A percentile compares a stretch with the other conserved stretches of the same genome.
These are phyloP conservation scores for Myrica gale DNA, from an alignment of 306 rosid genomes.

Conservation along the genomic window DNA sequence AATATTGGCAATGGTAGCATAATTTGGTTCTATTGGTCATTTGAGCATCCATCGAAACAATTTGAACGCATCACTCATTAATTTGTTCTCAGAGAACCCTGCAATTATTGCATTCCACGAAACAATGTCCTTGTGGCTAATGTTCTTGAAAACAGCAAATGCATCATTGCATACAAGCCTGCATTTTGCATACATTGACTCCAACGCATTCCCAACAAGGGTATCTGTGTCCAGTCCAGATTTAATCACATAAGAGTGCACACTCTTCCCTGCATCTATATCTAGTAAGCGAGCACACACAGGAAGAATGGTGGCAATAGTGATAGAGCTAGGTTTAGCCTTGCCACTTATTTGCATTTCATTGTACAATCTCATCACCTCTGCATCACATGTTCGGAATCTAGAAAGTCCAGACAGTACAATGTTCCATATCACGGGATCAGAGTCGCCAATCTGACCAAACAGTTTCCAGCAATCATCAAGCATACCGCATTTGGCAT, in stretches of 20 bases:
- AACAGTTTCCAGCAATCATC: slow-evolving; percentile 61
- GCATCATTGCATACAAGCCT: slow-evolving; percentile 54
- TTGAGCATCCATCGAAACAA: slow-evolving; percentile 60
- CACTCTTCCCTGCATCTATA: slow-evolving; percentile 46
- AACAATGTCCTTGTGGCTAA: slow-evolving; percentile 65
- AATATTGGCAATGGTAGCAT: slow-evolving; percentile 64
- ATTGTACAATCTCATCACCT: slow-evolving; percentile 55
- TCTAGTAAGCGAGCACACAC: slow-evolving; percentile 63
- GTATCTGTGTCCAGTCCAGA: slow-evolving; percentile 63
- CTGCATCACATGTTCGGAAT: slow-evolving; percentile 38
- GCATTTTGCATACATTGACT: slow-evolving; percentile 80
- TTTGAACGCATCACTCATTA: slow-evolving; percentile 43
- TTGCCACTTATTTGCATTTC: slow-evolving; percentile 52
- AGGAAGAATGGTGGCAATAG: slow-evolving; percentile 66
- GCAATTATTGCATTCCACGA: slow-evolving; percentile 91
- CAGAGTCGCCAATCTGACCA: slow-evolving; percentile 45
- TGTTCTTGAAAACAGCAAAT: slow-evolving; percentile 53
- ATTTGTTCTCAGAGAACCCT: slow-evolving; percentile 65
- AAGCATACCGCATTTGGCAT: slow-evolving; percentile 67
- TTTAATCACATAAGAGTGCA: slow-evolving; percentile 66
- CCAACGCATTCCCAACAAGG: slow-evolving; percentile 67
- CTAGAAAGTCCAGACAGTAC: slow-evolving; percentile 68
- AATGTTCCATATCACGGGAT: slow-evolving; percentile 84
- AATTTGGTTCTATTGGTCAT: slow-evolving; percentile 59
- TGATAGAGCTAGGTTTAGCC: slow-evolving; percentile 64